These are phyloP conservation scores for Anthracocystis setariae DNA, from an alignment of 1,284 basidiomycete genomes.

Conservation along the genomic window DNA sequence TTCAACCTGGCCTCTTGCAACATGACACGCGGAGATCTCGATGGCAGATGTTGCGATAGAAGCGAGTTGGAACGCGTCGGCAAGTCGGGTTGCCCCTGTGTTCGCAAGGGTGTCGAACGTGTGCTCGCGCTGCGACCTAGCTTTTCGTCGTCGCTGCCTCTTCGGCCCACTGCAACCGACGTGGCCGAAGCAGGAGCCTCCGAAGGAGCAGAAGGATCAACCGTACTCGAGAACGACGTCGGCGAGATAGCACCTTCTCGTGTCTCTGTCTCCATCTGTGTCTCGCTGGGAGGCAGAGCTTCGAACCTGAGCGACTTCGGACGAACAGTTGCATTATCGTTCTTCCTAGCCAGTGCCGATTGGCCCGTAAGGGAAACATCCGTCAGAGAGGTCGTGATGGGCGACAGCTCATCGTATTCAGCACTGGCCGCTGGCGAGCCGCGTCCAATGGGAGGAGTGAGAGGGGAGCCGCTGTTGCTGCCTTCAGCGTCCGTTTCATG, in stretches of 20 bases:
- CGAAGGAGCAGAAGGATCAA: constrained; percentile 5
- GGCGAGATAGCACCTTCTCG: constrained; percentile 18
- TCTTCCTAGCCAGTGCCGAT: constrained; percentile 27
- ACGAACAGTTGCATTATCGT: constrained; percentile 8
- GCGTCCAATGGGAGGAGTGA: constrained; percentile 24
- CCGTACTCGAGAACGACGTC: constrained; percentile 10
- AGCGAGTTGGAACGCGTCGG: constrained; percentile 36
- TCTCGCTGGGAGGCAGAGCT: constrained; percentile 19
- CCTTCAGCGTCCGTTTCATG: constrained; percentile 21
- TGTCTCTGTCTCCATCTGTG: background rate
- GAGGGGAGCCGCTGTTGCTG: constrained; percentile 27
- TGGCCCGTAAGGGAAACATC: constrained; percentile 3
- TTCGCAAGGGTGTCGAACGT: constrained; percentile 25
- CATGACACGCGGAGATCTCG: constrained; percentile 25
- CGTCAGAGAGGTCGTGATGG: constrained; percentile 3
- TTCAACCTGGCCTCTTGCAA: constrained; percentile 17
- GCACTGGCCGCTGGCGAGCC: constrained; percentile 9
- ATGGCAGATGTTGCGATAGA: constrained; percentile 14
- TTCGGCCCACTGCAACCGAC: constrained; percentile 5
- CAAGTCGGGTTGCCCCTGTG: constrained; percentile 17
- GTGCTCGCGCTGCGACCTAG: constrained; percentile 11
- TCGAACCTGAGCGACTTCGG: constrained; percentile 50
- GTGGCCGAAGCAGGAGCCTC: background rate
- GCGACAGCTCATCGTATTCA: background rate
- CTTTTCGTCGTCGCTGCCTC: constrained; percentile 11